phyloP scores from a whole-genome alignment of 495 filamentous ascomycete genomes.

The Rhypophila decipiens region DNA sequence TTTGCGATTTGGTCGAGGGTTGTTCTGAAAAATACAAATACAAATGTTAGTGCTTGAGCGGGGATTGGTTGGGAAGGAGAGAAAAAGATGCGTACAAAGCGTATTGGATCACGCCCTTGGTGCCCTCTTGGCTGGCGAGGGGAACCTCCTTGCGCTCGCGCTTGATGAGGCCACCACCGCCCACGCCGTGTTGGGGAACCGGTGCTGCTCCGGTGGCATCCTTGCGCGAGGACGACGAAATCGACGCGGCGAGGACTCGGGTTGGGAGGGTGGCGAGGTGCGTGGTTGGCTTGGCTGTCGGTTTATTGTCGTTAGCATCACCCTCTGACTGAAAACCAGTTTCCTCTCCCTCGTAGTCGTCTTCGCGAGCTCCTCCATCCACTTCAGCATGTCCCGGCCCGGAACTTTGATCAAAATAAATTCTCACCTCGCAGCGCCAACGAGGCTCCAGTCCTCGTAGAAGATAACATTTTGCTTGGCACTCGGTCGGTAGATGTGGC shows the following conservation, averaged over 20 bases:
- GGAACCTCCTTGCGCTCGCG: conserved; percentile 63
- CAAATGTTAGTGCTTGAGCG: not conserved
- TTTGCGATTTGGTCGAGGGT: conserved; percentile 89
- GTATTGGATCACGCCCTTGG: conserved; percentile 95
- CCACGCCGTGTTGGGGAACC: conserved; percentile 34
- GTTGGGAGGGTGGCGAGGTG: conserved; percentile 46
- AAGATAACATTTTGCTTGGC: conserved; percentile 51
- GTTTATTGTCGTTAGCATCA: conserved; percentile 4
- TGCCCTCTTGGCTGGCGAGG: conserved; percentile 83
- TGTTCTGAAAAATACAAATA: conserved; percentile 47
- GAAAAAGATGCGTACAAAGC: conserved; percentile 61
- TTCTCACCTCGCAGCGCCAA: conserved; percentile 65
- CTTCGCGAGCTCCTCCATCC: too few species aligned
- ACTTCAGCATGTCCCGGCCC: too few species aligned
- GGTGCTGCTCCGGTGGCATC: conserved; percentile 40
- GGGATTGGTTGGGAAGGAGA: not conserved
- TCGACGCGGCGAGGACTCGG: conserved; percentile 55
- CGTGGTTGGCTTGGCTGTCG: conserved; percentile 53
- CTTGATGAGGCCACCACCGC: conserved; percentile 30
- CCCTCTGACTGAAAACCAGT: too few species aligned
- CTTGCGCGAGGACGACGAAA: conserved; percentile 57
- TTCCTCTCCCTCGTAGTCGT: too few species aligned
- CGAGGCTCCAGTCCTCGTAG: conserved; percentile 56
- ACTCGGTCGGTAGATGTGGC: not conserved
- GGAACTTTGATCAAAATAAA: not conserved